phyloP scores from a whole-genome alignment of 139 green algal genomes.

The Edaphochlamys debaryana region DNA sequence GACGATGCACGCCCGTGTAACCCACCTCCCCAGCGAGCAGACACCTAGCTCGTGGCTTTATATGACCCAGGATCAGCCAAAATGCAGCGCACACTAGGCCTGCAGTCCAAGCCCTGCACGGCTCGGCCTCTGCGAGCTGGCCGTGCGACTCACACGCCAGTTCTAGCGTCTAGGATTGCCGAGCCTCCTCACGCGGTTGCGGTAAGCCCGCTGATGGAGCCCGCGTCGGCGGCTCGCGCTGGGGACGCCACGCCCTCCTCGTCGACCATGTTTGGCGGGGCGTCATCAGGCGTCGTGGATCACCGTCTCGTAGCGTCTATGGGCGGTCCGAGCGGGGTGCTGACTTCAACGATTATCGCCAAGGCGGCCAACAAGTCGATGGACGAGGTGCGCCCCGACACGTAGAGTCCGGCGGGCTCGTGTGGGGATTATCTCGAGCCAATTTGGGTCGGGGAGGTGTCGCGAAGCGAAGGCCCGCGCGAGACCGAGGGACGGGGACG shows the following conservation, averaged over 20 bases:
- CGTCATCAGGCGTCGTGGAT: not conserved
- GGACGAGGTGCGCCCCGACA: slow-evolving; percentile 40
- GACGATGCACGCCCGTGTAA: too few species aligned
- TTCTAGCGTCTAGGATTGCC: slow-evolving; percentile 1
- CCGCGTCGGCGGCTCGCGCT: not conserved
- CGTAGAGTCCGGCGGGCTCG: not conserved
- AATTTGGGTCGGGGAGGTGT: too few species aligned
- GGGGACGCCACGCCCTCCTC: not conserved
- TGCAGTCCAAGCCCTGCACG: not conserved
- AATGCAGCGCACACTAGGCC: not conserved
- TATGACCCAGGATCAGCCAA: not conserved
- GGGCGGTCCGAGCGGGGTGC: not conserved
- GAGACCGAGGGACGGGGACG: not conserved
- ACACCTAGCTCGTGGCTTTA: not conserved
- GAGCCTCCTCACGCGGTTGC: not conserved
- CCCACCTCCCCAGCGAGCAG: too few species aligned
- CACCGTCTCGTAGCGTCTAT: slow-evolving; percentile 9
- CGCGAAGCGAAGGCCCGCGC: too few species aligned
- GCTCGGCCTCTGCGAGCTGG: not conserved
- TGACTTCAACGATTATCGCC: slow-evolving; percentile 56
- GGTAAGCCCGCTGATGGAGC: slow-evolving; percentile 5
- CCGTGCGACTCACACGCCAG: not conserved
- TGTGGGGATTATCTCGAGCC: not conserved
- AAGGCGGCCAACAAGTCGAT: slow-evolving; percentile 49
- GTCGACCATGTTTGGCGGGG: slow-evolving; percentile 10